Base-by-base conservation (phyloP, 2,329 filamentous ascomycete genomes). In the Metarhizium brunneum region DNA sequence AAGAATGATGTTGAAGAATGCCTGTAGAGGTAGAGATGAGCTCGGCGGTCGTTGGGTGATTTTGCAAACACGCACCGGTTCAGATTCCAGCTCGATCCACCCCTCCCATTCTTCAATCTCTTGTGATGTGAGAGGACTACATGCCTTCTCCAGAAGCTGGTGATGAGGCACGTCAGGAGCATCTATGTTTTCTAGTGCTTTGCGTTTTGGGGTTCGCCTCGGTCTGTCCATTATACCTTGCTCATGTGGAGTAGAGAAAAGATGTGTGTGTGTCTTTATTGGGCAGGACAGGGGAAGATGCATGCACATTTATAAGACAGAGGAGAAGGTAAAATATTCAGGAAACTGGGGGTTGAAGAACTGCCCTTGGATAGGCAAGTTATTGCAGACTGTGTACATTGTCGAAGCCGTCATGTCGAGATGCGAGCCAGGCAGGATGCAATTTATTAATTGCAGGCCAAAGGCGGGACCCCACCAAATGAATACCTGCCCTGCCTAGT, bases 1-100 rank as follows among this genome's bases (percentile, higher is more conserved):
- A 3, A 97, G 76, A 68, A 97, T 92, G 43, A 84, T 83, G 64
- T 91, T 94, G 75, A 97, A 96, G 63, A 92, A 85, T 32, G 83
- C 85, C 88, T 91, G 40, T 14, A 13, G 10, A 16, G 16, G 4
- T 16, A 25, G 38, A 7, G 5, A 45, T 38, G 16, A n/a, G 45
- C 5, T 35, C 42, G 14, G 32, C 35, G 35, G 40, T 45, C 42
- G 40, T n/a, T 32, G n/a, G 36, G 30, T 45, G 16, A 50, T 8
- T 43, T 13, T 8, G 32, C 32, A 32, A 14, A 14, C 32, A 66
- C 81, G 71, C 71, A 90, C 90, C 7, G 92, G 92, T 59, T 96
- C 91, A 6, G 90, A 95, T 70, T 96, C 91, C 52, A 97, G 79
- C 65, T 96, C 91, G 56, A 86, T 81, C 84, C 87, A 92, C 29